Evolutionary conservation across 2,329 filamentous ascomycete species (phyloP), one percentile per base, ranked within the genome.

Genomic region (Fusarium stilboides): DNA sequence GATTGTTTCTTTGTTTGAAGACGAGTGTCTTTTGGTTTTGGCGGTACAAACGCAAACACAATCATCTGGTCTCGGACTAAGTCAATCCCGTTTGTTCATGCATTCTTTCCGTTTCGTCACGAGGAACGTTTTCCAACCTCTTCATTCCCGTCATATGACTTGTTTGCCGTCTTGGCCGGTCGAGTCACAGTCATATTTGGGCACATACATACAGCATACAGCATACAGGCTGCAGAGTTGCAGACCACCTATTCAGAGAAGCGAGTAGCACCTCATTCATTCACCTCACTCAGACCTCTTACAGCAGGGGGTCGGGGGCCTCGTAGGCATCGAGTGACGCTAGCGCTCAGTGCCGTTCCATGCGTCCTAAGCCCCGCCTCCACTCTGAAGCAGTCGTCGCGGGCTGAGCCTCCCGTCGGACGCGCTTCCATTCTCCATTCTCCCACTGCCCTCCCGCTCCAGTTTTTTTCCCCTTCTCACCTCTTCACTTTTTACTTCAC

Each of bases 391-490:
- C 12, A 28, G 22, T 39, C 40, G 49, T 52, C 26, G 42, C 28
- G 31, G 49, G 24, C 55, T 65, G 62, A 69, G 67, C 66, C 67
- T 69, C 67, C 44, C 39, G 52, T 65, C 46, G 20, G 45, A 63
- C 49, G 46, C 53, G 53, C 47, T 53, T 31, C 28, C 28, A 31
- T 31, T 31, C 28, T 31, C 28, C 53, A 39, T 22, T 33, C 46
- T 57, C 34, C 43, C 58, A 61, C 51, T 60, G 63, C 68, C 68
- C 68, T 62, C 40, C 14, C 56, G 58, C 49, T 68, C 68, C 68
- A 70, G 51, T 71, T 71, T 70, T 71, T 70, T 68, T 65, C 55
- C 34, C 7, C 13, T 40, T 45, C 3, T 24, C 42, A n/a, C 24
- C 49, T 51, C 57, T 43, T 33, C 40, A 22, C 65, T 59, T 49